Percentiles rank a stretch among this genome's conserved stretches.
Evolutionary conservation across 2,329 filamentous ascomycete species (phyloP).

Genomic region (Phialemonium atrogriseum): DNA sequence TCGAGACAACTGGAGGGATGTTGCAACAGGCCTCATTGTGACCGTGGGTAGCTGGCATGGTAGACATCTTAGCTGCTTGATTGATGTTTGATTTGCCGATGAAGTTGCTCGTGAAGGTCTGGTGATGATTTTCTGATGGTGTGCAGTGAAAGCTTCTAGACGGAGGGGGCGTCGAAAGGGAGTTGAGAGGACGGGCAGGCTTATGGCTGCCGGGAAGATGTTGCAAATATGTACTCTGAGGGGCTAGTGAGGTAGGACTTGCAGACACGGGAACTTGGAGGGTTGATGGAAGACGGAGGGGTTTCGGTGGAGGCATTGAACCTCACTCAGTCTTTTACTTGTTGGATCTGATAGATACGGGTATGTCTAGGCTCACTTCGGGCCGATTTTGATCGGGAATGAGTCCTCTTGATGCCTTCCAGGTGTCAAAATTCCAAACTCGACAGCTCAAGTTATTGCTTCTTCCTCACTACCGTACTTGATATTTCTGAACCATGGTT

Average conservation of each 20-base stretch:
- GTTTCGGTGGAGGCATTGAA: constrained; percentile 11
- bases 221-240: constrained; percentile 8
- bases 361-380: too few species aligned
- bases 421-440: too few species aligned
- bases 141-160: too few species aligned
- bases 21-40: constrained; percentile 31
- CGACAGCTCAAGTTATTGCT: too few species aligned
- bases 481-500: too few species aligned
- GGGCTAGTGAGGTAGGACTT: neutral
- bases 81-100: neutral
- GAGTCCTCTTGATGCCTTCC: too few species aligned
- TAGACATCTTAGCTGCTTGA: constrained; percentile 20
- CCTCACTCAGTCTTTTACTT: too few species aligned
- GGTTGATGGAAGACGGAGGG: constrained; percentile 9
- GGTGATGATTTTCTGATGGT: too few species aligned
- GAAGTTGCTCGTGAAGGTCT: constrained; percentile 1
- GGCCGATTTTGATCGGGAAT: too few species aligned
- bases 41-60: constrained; percentile 24
- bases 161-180: too few species aligned
- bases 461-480: too few species aligned
- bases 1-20: constrained; percentile 35
- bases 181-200: constrained; percentile 1
- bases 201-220: constrained; percentile 7
- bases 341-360: too few species aligned
- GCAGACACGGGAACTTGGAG: constrained; percentile 6